Conservation (phyloP, 345 rosid genomes). For the Angophora floribunda region DNA sequence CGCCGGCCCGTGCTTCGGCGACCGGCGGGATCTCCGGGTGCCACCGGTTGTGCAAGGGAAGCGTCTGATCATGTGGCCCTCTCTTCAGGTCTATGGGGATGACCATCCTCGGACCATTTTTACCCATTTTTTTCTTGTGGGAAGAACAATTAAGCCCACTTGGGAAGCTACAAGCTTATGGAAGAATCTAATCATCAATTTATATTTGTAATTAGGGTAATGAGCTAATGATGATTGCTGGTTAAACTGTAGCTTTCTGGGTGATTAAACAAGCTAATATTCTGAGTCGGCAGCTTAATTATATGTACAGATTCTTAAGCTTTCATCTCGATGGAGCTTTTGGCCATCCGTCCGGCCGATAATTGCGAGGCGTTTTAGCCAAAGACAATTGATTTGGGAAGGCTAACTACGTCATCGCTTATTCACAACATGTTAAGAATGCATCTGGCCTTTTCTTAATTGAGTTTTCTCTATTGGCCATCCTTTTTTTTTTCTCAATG, state of each 20-base stretch:
- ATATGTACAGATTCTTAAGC: background rate
- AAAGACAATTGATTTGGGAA: conserved; percentile 29
- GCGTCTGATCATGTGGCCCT: conserved; percentile 51
- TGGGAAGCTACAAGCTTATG: background rate
- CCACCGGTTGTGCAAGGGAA: conserved; percentile 64
- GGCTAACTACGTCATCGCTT: background rate
- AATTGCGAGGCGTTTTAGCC: conserved; percentile 46
- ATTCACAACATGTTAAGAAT: background rate
- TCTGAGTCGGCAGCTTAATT: background rate
- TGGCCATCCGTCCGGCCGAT: conserved; percentile 44
- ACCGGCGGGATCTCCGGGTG: conserved; percentile 49
- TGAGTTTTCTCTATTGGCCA: background rate
- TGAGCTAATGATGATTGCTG: background rate
- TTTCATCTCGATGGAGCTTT: background rate
- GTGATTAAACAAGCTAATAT: background rate
- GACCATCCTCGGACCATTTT: conserved; percentile 39
- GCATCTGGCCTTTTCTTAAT: background rate
- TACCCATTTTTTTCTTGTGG: conserved; percentile 28
- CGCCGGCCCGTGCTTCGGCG: conserved; percentile 21
- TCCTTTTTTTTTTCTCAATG: background rate
- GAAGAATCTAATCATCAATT: background rate
- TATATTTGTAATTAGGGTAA: background rate
- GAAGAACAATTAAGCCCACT: background rate
- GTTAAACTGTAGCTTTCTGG: background rate
- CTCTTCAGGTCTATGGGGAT: conserved; percentile 55